Conservation (phyloP, 2,329 filamentous ascomycete genomes). For the Xylariaceae sp. region DNA sequence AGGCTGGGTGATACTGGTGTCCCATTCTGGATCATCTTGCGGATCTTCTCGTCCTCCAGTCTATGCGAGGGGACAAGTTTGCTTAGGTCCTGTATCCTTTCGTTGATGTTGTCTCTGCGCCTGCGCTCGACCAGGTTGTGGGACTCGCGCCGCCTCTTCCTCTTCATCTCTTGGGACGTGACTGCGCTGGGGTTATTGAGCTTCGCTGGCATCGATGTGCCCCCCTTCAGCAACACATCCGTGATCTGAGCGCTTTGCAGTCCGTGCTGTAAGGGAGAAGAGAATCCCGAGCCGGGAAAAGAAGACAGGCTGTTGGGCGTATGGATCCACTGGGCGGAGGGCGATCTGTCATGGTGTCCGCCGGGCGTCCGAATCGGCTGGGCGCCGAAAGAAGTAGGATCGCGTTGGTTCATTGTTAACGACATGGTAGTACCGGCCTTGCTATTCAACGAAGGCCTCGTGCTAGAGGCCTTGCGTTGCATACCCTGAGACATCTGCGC, state of each 20-base stretch:
- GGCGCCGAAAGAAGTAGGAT: constrained; percentile 66
- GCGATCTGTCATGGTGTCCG: constrained; percentile 68
- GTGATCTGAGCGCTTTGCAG: constrained; percentile 66
- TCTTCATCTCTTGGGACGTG: constrained; percentile 88
- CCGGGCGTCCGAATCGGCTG: constrained; percentile 71
- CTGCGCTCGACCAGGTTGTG: constrained; percentile 95
- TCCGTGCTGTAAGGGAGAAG: constrained; percentile 67
- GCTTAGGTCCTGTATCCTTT: constrained; percentile 93
- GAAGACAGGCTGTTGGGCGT: constrained; percentile 80
- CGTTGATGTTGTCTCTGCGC: constrained; percentile 95
- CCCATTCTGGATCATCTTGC: constrained; percentile 90
- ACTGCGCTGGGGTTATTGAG: constrained; percentile 53
- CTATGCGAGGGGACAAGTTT: constrained; percentile 87
- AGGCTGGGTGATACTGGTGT: constrained; percentile 82
- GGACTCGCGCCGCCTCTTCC: constrained; percentile 83
- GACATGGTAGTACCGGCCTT: constrained; percentile 70
- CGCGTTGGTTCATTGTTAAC: constrained; percentile 61
- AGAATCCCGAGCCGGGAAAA: constrained; percentile 82
- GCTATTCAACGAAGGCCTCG: constrained; percentile 75
- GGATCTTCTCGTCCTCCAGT: constrained; percentile 93
- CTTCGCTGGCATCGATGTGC: constrained; percentile 85
- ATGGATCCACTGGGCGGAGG: constrained; percentile 86
- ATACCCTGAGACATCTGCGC: constrained; percentile 56
- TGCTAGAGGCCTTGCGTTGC: constrained; percentile 69
- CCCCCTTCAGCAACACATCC: constrained; percentile 82